Evolutionary conservation across 805 yeast species (phyloP), one percentile per base, ranked within the genome.

Genomic region (Candida coleopterorum): DNA sequence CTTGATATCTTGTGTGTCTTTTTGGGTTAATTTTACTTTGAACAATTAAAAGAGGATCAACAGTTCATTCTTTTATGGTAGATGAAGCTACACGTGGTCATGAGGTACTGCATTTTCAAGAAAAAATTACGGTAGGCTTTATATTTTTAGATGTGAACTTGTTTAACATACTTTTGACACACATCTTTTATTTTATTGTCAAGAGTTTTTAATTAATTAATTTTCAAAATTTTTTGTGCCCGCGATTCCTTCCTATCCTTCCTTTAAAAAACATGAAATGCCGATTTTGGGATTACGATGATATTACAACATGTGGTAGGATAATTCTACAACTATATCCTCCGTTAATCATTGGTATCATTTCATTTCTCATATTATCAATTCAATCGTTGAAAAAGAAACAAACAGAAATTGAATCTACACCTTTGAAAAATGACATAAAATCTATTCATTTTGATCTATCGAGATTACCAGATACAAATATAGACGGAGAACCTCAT

Each of bases 401-500:
- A 28, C 22, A 47, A 49, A 52, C n/a, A 15, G 11, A 50, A 16
- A 43, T 25, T 21, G 68, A 64, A 33, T 42, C 45, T 17, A 51
- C 55, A 22, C 71, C 72, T 4, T 52, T 66, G 21, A 29, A 32
- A 18, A 25, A 32, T 16, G 39, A 37, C 5, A 40, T 76, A 26
- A 70, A 77, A 29, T 74, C 74, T 22, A 73, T 72, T 30, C 93
- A 83, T 54, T 84, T 83, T 46, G 84, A 84, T 45, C 68, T 83
- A 22, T 65, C 73, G 14, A 69, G 72, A 15, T 53, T 83, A 25
- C 62, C 71, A 10, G 73, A 78, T 12, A 59, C 72, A 2, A 72
- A 73, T 40, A 68, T 70, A 8, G 80, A 79, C 54, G 88, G 87
- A 5, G 68, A 72, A 9, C 75, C 80, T 7, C 79, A 77, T 42